Percentiles rank a stretch among this genome's conserved stretches.
Evolutionary conservation across 2,329 filamentous ascomycete species (phyloP).

Genomic region (Aspergillus sergii): DNA sequence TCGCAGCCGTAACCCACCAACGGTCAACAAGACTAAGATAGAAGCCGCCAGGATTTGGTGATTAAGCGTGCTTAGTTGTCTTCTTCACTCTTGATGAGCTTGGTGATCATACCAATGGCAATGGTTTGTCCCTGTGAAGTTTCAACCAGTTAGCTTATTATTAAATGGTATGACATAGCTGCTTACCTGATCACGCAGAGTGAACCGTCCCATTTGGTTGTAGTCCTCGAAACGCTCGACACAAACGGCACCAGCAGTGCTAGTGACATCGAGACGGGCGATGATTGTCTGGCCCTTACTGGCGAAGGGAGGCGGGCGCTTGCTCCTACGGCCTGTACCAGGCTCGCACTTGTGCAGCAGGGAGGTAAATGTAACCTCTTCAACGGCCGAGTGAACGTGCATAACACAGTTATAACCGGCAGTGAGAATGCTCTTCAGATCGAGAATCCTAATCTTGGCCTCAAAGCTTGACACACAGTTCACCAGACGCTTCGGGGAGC

Average conservation of each 20-base stretch:
- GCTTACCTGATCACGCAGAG: constrained; percentile 79
- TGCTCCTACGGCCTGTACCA: constrained; percentile 90
- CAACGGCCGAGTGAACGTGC: constrained; percentile 95
- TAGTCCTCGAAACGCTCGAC: constrained; percentile 96
- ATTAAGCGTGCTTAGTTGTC: constrained; percentile 22
- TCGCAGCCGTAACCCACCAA: neutral
- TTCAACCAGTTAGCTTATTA: constrained; percentile 22
- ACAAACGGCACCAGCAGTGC: constrained; percentile 83
- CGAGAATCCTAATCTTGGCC: constrained; percentile 93
- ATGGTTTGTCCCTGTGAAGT: constrained; percentile 86
- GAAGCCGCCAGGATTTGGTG: constrained; percentile 4
- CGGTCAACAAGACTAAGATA: constrained; percentile 2
- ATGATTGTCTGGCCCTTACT: constrained; percentile 82
- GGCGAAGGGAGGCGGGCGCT: constrained; percentile 88
- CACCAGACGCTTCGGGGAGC: constrained; percentile 89
- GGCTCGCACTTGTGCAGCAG: constrained; percentile 95
- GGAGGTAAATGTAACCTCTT: constrained; percentile 89
- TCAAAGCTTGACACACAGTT: constrained; percentile 90
- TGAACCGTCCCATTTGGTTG: constrained; percentile 89
- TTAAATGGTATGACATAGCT: constrained; percentile 18
- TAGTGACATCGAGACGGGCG: constrained; percentile 83
- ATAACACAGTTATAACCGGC: constrained; percentile 98
- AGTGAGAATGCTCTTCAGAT: constrained; percentile 89
- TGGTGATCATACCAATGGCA: constrained; percentile 98
- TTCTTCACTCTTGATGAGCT: constrained; percentile 60